Conservation (phyloP, 2,329 filamentous ascomycete genomes). For the Alternaria metachromatica region DNA sequence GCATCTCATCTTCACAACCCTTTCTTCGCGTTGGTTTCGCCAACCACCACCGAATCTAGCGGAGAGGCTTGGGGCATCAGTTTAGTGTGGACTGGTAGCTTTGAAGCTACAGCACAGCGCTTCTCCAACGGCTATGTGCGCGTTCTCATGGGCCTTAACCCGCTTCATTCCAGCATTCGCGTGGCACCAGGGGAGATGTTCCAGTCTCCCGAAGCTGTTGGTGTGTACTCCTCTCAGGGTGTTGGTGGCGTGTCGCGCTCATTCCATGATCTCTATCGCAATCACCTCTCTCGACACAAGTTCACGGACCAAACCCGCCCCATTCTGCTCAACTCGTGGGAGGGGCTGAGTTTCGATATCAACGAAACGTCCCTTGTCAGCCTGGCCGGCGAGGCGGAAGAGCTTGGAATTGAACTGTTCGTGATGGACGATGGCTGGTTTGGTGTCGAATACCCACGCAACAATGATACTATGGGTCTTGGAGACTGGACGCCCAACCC, state of each 20-base stretch:
- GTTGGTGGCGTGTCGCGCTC: constrained; percentile 68
- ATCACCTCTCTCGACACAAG: constrained; percentile 66
- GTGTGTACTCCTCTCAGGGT: constrained; percentile 65
- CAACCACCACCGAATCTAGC: constrained; percentile 64
- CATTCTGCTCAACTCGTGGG: constrained; percentile 70
- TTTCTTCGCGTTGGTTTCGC: constrained; percentile 64
- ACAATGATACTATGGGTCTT: constrained; percentile 64
- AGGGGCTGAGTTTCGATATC: constrained; percentile 66
- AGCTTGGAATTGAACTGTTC: constrained; percentile 67
- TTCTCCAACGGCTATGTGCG: constrained; percentile 68
- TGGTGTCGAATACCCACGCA: constrained; percentile 65
- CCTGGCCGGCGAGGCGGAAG: constrained; percentile 63
- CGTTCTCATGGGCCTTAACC: constrained; percentile 66
- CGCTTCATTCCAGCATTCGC: constrained; percentile 65
- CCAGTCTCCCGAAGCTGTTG: constrained; percentile 67
- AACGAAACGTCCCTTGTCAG: constrained; percentile 63
- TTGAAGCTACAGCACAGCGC: constrained; percentile 66
- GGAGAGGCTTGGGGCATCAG: constrained; percentile 71
- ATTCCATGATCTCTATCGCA: constrained; percentile 67
- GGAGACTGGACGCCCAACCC: constrained; percentile 70
- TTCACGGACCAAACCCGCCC: constrained; percentile 61
- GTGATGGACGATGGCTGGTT: constrained; percentile 75
- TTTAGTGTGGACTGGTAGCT: constrained; percentile 69
- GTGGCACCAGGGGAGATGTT: constrained; percentile 64
- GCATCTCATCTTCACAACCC: constrained; percentile 71